These are phyloP conservation scores for Nakazawaea wyomingensis DNA, from an alignment of 805 yeast genomes.

Conservation along the genomic window DNA sequence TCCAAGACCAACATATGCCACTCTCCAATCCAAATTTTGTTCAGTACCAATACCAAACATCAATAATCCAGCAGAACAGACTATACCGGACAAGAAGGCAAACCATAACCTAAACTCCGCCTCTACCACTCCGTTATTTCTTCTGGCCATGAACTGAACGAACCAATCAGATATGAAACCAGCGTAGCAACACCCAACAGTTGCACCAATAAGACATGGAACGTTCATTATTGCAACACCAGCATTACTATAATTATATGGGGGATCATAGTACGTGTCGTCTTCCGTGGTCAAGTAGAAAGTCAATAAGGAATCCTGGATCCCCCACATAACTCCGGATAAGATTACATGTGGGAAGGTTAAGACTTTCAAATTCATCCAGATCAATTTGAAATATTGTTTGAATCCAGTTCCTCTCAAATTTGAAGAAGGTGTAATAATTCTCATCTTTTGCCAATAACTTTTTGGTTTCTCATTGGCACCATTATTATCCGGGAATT, in stretches of 20 bases:
- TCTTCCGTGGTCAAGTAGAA: constrained; percentile 74
- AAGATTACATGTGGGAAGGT: constrained; percentile 57
- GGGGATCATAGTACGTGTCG: constrained; percentile 56
- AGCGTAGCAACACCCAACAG: constrained; percentile 61
- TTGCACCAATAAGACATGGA: constrained; percentile 63
- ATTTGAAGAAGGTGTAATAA: constrained; percentile 32
- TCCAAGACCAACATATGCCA: constrained; percentile 56
- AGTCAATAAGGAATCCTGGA: constrained; percentile 71
- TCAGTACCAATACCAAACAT: constrained; percentile 61
- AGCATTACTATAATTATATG: constrained; percentile 59
- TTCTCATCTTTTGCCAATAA: constrained; percentile 27
- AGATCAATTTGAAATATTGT: constrained; percentile 34
- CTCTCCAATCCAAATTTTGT: constrained; percentile 45
- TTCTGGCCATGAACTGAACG: constrained; percentile 55
- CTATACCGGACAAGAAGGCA: constrained; percentile 46
- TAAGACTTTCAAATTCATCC: constrained; percentile 18
- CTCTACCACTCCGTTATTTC: constrained; percentile 56
- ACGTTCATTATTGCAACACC: constrained; percentile 75
- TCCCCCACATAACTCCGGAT: constrained; percentile 75
- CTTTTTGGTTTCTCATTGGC: constrained; percentile 23
- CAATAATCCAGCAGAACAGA: constrained; percentile 58
- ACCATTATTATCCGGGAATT: constrained; percentile 20
- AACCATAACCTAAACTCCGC: constrained; percentile 63
- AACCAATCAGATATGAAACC: constrained; percentile 56
- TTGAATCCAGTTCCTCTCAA: constrained; percentile 33